Evolutionary conservation across 2,329 filamentous ascomycete genomes (phyloP).

Genomic region (Aspergillus intermedius): DNA sequence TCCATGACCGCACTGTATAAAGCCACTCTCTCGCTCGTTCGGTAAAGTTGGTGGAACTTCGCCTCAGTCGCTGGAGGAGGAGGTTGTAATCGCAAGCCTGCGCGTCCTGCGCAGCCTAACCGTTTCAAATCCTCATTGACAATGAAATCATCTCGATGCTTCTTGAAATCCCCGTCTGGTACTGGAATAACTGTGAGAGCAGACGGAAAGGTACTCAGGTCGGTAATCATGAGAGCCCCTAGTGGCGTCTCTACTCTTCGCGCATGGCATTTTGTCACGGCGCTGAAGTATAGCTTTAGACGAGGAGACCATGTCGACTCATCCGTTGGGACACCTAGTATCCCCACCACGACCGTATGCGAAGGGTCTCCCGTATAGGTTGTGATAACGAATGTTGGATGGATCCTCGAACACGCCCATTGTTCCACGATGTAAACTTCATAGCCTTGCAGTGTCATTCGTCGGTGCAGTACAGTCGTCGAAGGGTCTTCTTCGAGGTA

Average conservation of each 20-base stretch:
- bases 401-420: slow-evolving; percentile 88
- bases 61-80: slow-evolving; percentile 76
- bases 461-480: slow-evolving; percentile 67
- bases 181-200: slow-evolving; percentile 86
- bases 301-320: slow-evolving; percentile 72
- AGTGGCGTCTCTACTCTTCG: slow-evolving; percentile 72
- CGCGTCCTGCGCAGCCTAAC: slow-evolving; percentile 82
- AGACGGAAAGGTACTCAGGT: slow-evolving; percentile 85
- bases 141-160: slow-evolving; percentile 76
- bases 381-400: slow-evolving; percentile 84
- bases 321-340: slow-evolving; percentile 75
- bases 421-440: slow-evolving; percentile 94
- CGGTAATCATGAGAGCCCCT: slow-evolving; percentile 88
- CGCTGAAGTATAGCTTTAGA: slow-evolving; percentile 76
- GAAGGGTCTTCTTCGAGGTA: slow-evolving; percentile 81
- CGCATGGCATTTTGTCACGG: slow-evolving; percentile 78
- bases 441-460: slow-evolving; percentile 68
- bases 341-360: slow-evolving; percentile 69
- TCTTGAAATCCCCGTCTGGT: slow-evolving; percentile 75
- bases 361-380: slow-evolving; percentile 85
- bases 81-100: slow-evolving; percentile 71
- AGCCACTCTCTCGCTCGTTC: slow-evolving; percentile 73
- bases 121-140: slow-evolving; percentile 93
- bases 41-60: slow-evolving; percentile 88
- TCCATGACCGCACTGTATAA: slow-evolving; percentile 76